Conservation (phyloP, 345 rosid species). For the Salix koriyanagi region DNA sequence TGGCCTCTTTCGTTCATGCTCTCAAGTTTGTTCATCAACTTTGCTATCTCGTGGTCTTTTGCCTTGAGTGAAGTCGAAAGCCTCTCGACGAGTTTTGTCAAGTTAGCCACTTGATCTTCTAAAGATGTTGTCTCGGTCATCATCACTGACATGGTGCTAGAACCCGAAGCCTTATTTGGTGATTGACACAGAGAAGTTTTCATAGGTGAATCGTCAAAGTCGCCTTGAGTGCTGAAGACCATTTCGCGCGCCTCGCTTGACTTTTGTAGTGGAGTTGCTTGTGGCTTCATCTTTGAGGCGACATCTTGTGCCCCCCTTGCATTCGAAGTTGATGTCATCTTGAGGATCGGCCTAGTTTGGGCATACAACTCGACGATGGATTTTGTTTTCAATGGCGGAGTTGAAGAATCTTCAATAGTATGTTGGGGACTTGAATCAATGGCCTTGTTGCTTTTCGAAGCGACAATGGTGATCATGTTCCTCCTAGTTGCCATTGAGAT, state of each 20-base stretch:
- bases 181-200: neutral
- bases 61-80: neutral
- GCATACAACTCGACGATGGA: too few relatives aligned
- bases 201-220: neutral
- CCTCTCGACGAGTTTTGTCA: neutral
- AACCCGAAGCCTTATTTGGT: neutral
- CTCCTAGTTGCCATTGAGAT: too few relatives aligned
- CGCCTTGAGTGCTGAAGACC: neutral
- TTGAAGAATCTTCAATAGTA: too few relatives aligned
- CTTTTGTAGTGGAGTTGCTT: too few relatives aligned
- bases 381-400: too few relatives aligned
- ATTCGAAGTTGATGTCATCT: too few relatives aligned
- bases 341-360: too few relatives aligned
- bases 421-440: too few relatives aligned
- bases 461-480: too few relatives aligned
- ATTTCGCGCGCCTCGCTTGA: neutral
- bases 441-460: too few relatives aligned
- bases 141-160: neutral
- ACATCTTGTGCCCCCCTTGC: too few relatives aligned
- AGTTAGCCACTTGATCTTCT: neutral
- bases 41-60: neutral
- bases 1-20: neutral
- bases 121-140: neutral
- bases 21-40: neutral
- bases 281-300: too few relatives aligned